Base-by-base conservation (phyloP, 2,329 filamentous ascomycete species). In the Eutypa lata region DNA sequence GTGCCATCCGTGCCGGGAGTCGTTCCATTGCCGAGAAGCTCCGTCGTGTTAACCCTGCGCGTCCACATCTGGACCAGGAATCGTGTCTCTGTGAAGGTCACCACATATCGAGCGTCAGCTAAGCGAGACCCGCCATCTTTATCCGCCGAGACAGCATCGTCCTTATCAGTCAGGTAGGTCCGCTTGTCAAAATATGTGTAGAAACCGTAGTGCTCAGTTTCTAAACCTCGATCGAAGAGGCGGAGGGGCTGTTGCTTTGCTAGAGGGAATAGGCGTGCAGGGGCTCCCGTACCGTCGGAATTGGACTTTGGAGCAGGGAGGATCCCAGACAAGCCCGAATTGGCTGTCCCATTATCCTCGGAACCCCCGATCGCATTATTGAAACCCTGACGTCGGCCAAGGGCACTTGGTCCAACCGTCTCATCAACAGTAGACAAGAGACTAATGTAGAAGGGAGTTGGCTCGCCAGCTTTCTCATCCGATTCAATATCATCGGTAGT, bases 161-260 rank as follows among this genome's bases (percentile, higher is more conserved):
- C 57, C 7, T 50, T 58, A 50, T 68, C 60, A 14, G 51, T 84
- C 56, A 96, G 77, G 74, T 93, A 96, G 57, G 96, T 90, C 8
- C 87, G 88, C 59, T 91, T 90, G 71, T 91, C 86, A 70, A 89
- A 97, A 76, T 96, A 95, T 1, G 83, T 89, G 73, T 96, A 97
- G 73, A 97, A 97, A 2, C 90, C 91, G 70, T 95, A 97, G 71
- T 96, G 91, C 69, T 97, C 93, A 0, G 87, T 87, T 2, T 81
- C 74, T 26, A 89, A 76, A 18, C 89, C 91, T 19, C 91, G 88
- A 68, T 97, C 90, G 69, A 87, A 97, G 1, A 97, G 81, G 2
- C 89, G 84, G 13, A 97, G 76, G 0, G 91, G 93, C 64, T 97
- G 94, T 54, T 87, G 83, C 1, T 77, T 72, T 0, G 88, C 82